phyloP scores from a whole-genome alignment of 805 yeast genomes.

The Metschnikowia aberdeeniae region DNA sequence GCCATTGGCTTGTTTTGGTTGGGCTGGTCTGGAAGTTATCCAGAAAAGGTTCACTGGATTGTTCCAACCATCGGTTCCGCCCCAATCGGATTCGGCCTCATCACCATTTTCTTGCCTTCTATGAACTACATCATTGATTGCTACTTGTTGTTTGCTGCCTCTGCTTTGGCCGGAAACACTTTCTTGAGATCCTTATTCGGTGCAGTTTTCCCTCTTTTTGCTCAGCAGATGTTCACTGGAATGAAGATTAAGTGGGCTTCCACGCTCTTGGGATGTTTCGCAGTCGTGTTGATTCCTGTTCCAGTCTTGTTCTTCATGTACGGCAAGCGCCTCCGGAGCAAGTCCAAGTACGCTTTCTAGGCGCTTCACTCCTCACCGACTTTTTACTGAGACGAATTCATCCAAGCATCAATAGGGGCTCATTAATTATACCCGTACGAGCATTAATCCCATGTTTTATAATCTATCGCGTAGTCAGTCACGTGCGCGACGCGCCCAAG shows the following conservation, averaged over 20 bases:
- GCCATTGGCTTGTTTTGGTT: conserved; percentile 19
- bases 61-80: conserved; percentile 63
- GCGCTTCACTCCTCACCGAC: background rate
- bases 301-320: conserved; percentile 61
- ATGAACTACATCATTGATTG: conserved; percentile 70
- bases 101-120: conserved; percentile 64
- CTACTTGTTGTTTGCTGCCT: conserved; percentile 68
- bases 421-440: background rate
- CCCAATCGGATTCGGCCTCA: conserved; percentile 49
- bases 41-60: conserved; percentile 20
- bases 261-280: conserved; percentile 60
- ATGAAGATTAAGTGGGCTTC: conserved; percentile 82
- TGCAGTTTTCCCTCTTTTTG: conserved; percentile 65
- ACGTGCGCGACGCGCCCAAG: conserved; percentile 13
- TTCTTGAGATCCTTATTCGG: conserved; percentile 66
- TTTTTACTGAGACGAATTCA: background rate
- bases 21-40: conserved; percentile 20
- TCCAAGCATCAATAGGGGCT: background rate
- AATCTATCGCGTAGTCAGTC: background rate
- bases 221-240: conserved; percentile 61
- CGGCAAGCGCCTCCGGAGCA: conserved; percentile 44
- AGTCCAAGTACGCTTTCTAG: conserved; percentile 43
- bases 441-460: background rate
- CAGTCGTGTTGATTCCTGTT: conserved; percentile 55
- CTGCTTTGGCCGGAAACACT: conserved; percentile 47